Percentiles rank a stretch among this genome's conserved stretches.
Conservation (phyloP, 2,329 filamentous ascomycete species). For the Penicillium sp. region DNA sequence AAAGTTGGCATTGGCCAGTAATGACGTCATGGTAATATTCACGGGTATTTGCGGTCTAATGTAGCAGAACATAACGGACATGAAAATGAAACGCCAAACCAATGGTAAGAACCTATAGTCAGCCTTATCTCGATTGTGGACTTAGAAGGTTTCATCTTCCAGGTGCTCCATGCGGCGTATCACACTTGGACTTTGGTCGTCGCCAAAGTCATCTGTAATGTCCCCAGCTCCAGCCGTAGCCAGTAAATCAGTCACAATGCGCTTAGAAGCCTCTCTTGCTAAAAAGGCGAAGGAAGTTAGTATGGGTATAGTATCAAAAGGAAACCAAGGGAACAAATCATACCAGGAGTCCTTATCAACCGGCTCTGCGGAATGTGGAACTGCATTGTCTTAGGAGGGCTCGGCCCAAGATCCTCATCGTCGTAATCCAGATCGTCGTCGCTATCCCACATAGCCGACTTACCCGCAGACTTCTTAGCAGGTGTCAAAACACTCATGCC, state of each 20-base stretch:
- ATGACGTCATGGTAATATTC: background rate
- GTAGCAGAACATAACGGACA: background rate
- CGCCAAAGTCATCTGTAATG: constrained; percentile 36
- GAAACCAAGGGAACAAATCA: constrained; percentile 8
- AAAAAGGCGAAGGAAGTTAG: background rate
- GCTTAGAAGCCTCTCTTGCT: constrained; percentile 51
- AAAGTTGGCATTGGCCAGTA: background rate
- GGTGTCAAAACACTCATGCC: constrained; percentile 86
- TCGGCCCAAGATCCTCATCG: constrained; percentile 66
- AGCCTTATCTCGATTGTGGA: background rate
- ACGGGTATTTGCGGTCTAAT: background rate
- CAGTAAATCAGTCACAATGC: constrained; percentile 49
- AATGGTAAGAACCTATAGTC: background rate
- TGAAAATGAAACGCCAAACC: background rate
- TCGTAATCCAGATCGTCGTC: constrained; percentile 59
- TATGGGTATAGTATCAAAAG: background rate
- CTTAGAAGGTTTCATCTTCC: constrained; percentile 49
- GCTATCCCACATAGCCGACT: constrained; percentile 64
- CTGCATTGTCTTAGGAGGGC: constrained; percentile 74
- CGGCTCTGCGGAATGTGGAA: constrained; percentile 52
- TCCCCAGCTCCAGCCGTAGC: constrained; percentile 46
- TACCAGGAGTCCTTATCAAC: constrained; percentile 50
- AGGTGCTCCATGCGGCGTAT: constrained; percentile 41
- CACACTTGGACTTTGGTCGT: constrained; percentile 46
- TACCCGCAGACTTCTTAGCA: constrained; percentile 37